phyloP scores from a whole-genome alignment of 495 filamentous ascomycete species.

The Penicillium steckii region DNA sequence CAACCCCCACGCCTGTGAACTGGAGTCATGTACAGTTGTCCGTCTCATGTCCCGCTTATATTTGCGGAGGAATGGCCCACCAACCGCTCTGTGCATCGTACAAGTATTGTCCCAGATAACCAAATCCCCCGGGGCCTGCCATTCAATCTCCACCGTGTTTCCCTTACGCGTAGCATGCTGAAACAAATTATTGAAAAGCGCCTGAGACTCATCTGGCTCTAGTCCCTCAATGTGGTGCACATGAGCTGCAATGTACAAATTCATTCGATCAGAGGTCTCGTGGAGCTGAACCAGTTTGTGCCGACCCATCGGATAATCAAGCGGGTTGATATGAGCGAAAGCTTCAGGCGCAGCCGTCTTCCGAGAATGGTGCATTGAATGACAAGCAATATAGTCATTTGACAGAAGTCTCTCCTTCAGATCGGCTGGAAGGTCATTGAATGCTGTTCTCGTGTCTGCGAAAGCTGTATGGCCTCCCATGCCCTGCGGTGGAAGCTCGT shows the following conservation, averaged over 20 bases:
- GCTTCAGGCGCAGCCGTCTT: slow-evolving; percentile 51
- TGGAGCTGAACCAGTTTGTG: slow-evolving; percentile 53
- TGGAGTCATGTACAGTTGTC: slow-evolving; percentile 53
- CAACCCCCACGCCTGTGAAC: slow-evolving; percentile 28
- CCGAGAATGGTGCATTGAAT: slow-evolving; percentile 51
- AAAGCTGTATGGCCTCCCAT: slow-evolving; percentile 56
- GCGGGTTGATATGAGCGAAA: slow-evolving; percentile 46
- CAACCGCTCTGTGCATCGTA: slow-evolving; percentile 51
- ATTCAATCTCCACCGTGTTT: slow-evolving; percentile 45
- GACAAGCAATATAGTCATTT: slow-evolving; percentile 50
- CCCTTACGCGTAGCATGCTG: slow-evolving; percentile 48
- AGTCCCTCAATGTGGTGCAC: slow-evolving; percentile 54
- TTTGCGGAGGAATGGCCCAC: slow-evolving; percentile 46
- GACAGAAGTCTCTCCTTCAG: slow-evolving; percentile 34
- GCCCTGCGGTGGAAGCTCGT: slow-evolving; percentile 46
- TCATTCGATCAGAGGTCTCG: slow-evolving; percentile 50
- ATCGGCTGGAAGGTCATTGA: slow-evolving; percentile 42
- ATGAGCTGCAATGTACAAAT: slow-evolving; percentile 54
- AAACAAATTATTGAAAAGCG: slow-evolving; percentile 43
- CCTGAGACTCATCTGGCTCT: slow-evolving; percentile 28
- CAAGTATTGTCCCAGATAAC: slow-evolving; percentile 60
- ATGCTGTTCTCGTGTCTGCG: slow-evolving; percentile 55
- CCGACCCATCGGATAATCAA: slow-evolving; percentile 37
- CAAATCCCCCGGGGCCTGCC: slow-evolving; percentile 48
- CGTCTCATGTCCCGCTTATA: slow-evolving; percentile 51